phyloP scores from a whole-genome alignment of 139 green algal species.

The Chlorella sp. region DNA sequence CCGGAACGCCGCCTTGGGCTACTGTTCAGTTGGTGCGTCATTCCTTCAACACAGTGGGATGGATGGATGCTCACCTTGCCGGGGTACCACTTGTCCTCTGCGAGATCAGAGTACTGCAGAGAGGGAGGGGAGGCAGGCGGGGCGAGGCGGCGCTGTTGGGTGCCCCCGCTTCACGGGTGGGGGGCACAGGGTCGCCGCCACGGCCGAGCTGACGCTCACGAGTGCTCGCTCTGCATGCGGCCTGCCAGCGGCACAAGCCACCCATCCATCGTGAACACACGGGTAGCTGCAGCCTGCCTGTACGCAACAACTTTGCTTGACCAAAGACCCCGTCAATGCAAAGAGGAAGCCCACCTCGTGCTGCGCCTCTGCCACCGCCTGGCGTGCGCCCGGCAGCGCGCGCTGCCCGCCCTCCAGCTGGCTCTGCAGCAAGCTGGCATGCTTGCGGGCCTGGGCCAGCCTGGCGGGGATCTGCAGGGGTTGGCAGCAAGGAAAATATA shows the following conservation, averaged over 20 bases:
- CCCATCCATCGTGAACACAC: not conserved
- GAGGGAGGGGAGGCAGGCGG: not conserved
- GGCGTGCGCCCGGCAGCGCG: not conserved
- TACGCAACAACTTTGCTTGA: not conserved
- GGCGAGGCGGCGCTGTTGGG: not conserved
- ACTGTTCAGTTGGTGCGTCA: no score
- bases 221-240: not conserved
- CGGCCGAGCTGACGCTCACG: no score
- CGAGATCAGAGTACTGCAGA: not conserved
- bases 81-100: conserved; percentile 9
- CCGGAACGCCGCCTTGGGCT: no score
- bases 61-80: not conserved
- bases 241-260: no score
- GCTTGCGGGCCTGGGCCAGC: conserved; percentile 1
- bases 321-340: no score
- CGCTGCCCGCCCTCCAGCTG: conserved; percentile 14
- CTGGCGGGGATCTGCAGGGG: not conserved
- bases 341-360: not conserved
- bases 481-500: not conserved
- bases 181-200: no score
- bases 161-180: not conserved
- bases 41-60: no score
- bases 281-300: not conserved
- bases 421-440: not conserved
- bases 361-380: conserved; percentile 12